Evolutionary conservation across 768 basidiomycete species (phyloP).

Genomic region (Collybia sp.): DNA sequence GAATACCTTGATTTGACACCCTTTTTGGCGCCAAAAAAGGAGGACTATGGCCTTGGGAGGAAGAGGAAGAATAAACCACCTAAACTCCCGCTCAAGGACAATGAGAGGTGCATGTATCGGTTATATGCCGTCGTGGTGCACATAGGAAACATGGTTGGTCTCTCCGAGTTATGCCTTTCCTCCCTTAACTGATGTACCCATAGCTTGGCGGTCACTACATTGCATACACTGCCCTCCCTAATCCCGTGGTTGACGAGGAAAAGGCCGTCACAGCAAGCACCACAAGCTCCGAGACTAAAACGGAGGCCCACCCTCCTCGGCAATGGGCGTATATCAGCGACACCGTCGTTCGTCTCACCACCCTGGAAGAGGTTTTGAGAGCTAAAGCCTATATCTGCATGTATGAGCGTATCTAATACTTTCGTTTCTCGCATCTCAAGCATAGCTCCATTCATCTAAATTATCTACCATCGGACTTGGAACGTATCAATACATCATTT

Average conservation of each 20-base stretch:
- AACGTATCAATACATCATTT: too few species aligned
- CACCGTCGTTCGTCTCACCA: conserved; percentile 73
- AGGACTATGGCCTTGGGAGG: conserved; percentile 56
- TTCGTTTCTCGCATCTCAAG: not conserved
- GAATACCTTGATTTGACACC: conserved; percentile 81
- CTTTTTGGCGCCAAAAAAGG: conserved; percentile 78
- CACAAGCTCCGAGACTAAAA: conserved; percentile 8
- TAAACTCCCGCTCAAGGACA: conserved; percentile 21
- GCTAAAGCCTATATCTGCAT: conserved; percentile 93
- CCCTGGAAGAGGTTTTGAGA: conserved; percentile 85
- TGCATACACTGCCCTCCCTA: conserved; percentile 74
- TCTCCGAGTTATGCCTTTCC: not conserved
- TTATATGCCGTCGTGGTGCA: conserved; percentile 84
- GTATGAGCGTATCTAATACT: conserved; percentile 66
- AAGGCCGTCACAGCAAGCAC: conserved; percentile 6
- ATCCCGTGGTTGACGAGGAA: conserved; percentile 10
- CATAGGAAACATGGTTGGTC: conserved; percentile 79
- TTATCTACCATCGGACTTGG: too few species aligned
- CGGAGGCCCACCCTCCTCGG: conserved; percentile 26
- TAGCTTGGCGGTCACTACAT: conserved; percentile 90
- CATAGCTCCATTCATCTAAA: not conserved
- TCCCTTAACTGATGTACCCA: conserved; percentile 7
- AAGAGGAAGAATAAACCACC: conserved; percentile 19
- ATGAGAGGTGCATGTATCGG: conserved; percentile 53
- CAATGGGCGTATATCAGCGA: conserved; percentile 95